Percentiles rank a stretch among this genome's conserved stretches.
These are phyloP conservation scores for Inosperma sp. DNA, from an alignment of 768 basidiomycete species.

Conservation along the genomic window DNA sequence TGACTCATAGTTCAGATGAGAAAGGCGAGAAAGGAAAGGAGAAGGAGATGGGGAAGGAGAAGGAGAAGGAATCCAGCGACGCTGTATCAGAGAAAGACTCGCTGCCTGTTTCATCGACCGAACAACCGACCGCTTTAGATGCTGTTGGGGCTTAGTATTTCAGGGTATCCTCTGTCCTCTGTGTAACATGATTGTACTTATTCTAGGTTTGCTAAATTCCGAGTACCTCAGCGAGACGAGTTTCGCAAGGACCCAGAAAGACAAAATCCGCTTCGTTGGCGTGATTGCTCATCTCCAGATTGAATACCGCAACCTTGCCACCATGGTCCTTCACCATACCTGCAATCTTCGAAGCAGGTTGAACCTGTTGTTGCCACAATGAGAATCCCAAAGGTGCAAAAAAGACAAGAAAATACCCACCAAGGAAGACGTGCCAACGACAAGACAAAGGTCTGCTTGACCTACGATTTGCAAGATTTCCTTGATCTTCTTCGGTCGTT, in stretches of 20 bases:
- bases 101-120: constrained; percentile 6
- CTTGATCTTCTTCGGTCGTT: constrained; percentile 31
- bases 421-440: constrained; percentile 42
- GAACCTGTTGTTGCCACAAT: constrained; percentile 24
- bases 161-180: too few species aligned
- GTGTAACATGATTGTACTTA: too few species aligned
- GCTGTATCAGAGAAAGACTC: background rate
- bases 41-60: constrained; percentile 12
- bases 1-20: constrained; percentile 29
- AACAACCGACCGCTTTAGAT: constrained; percentile 20
- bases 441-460: constrained; percentile 35
- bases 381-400: background rate
- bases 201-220: too few species aligned
- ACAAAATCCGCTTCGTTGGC: constrained; percentile 42
- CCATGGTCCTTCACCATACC: constrained; percentile 28
- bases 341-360: constrained; percentile 34
- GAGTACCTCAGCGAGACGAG: constrained; percentile 10
- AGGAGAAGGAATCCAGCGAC: constrained; percentile 5
- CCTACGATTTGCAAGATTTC: constrained; percentile 32
- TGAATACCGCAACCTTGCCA: constrained; percentile 40
- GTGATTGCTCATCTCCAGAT: constrained; percentile 30
- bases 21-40: constrained; percentile 13
- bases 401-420: constrained; percentile 22
- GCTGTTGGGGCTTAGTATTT: constrained; percentile 32
- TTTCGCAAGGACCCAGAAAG: constrained; percentile 46